Evolutionary conservation across 306 rosid genomes (phyloP).

Genomic region (Fragaria iinumae): DNA sequence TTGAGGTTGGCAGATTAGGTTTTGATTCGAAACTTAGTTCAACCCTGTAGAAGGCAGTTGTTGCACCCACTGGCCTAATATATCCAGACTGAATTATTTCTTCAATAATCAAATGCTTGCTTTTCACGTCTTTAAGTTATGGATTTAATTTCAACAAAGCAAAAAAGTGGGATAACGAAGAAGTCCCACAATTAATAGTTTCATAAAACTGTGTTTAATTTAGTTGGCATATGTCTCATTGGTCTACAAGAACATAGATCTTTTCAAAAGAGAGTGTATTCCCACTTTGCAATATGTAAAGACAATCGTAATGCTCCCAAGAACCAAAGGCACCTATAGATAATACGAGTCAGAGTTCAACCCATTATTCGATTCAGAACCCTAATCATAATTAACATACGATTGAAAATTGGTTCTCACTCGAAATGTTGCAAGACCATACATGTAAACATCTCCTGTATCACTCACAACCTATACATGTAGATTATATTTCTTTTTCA

Average conservation of each 20-base stretch:
- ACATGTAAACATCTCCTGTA: not conserved
- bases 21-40: constrained; percentile 56
- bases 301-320: constrained; percentile 16
- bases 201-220: not conserved
- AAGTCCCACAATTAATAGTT: not conserved
- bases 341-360: constrained; percentile 8
- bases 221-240: not conserved
- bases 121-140: constrained; percentile 44
- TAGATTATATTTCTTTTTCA: not conserved
- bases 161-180: not conserved
- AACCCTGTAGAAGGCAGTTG: constrained; percentile 55
- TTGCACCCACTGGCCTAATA: constrained; percentile 75
- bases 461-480: not conserved
- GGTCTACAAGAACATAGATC: not conserved
- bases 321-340: not conserved
- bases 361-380: not conserved
- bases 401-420: not conserved
- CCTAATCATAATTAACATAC: not conserved
- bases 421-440: not conserved
- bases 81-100: constrained; percentile 23
- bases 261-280: constrained; percentile 10
- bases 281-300: not conserved
- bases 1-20: constrained; percentile 66
- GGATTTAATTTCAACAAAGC: not conserved
- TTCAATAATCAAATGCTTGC: constrained; percentile 44